Conservation (phyloP, 1,284 basidiomycete genomes). For the Boletus sp. region DNA sequence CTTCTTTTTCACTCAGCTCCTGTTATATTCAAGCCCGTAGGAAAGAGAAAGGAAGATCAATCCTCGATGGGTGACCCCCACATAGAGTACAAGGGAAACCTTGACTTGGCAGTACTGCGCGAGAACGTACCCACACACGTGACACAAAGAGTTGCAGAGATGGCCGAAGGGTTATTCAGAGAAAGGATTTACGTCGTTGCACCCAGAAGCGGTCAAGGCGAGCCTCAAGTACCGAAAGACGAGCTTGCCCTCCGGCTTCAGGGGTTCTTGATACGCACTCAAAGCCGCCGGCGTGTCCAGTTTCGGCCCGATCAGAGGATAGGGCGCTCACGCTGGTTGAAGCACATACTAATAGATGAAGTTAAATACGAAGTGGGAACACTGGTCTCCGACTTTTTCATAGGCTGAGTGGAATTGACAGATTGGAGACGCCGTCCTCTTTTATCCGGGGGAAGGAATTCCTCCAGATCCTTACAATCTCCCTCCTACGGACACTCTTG, state of each 20-base stretch:
- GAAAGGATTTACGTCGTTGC: conserved; percentile 54
- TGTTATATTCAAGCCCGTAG: conserved; percentile 11
- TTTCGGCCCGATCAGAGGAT: conserved; percentile 30
- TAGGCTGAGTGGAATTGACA: conserved; percentile 23
- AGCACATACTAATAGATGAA: conserved; percentile 30
- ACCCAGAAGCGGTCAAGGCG: conserved; percentile 22
- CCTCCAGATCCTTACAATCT: conserved; percentile 33
- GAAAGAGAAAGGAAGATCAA: conserved; percentile 2
- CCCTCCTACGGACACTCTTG: conserved; percentile 37
- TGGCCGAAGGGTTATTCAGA: conserved; percentile 48
- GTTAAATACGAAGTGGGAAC: conserved; percentile 26
- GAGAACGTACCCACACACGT: conserved; percentile 45
- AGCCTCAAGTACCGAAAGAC: conserved; percentile 9
- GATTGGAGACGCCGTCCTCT: conserved; percentile 56
- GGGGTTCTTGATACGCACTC: conserved; percentile 22
- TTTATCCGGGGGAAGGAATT: conserved; percentile 38
- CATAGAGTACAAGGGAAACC: conserved; percentile 36
- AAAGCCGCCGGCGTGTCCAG: conserved; percentile 15
- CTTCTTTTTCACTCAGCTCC: conserved; percentile 21
- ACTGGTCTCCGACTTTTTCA: conserved; percentile 25
- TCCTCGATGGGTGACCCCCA: neutral
- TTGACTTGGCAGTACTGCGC: conserved; percentile 52
- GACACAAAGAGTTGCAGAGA: conserved; percentile 50
- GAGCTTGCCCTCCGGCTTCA: conserved; percentile 19
- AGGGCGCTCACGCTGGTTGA: conserved; percentile 25